Conservation (phyloP, 768 basidiomycete species). For the Aureoboletus auriporus region DNA sequence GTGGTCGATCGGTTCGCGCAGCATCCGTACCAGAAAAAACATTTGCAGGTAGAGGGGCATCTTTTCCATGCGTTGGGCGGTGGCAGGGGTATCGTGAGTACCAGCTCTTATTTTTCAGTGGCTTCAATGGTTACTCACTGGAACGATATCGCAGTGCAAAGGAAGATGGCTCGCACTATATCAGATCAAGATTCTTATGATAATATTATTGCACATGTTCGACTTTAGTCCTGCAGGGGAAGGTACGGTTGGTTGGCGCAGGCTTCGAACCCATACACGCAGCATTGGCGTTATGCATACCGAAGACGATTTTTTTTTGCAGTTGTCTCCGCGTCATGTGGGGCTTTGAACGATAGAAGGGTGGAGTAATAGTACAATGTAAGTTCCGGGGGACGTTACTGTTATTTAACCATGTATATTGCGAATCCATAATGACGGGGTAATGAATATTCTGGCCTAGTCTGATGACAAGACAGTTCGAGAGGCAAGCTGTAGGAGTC, state of each 20-base stretch:
- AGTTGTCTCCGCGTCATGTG: background rate
- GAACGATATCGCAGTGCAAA: conserved; percentile 12
- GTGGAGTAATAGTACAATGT: no score
- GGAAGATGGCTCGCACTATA: conserved; percentile 23
- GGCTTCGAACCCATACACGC: conserved; percentile 9
- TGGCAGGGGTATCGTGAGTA: conserved; percentile 18
- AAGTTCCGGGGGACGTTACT: no score
- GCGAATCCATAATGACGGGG: no score
- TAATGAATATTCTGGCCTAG: no score
- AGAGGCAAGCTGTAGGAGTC: no score
- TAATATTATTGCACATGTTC: conserved; percentile 16
- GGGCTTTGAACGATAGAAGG: no score
- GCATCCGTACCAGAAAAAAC: conserved; percentile 10
- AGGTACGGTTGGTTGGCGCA: background rate
- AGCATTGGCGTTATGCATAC: conserved; percentile 17
- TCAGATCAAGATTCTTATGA: conserved; percentile 15
- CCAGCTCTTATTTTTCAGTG: background rate
- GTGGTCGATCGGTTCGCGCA: conserved; percentile 18
- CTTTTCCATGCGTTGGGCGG: conserved; percentile 15
- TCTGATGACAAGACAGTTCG: no score
- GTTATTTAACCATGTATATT: no score
- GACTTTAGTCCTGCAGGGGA: conserved; percentile 5
- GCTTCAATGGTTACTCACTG: background rate
- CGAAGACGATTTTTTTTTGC: conserved; percentile 13
- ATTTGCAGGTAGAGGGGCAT: conserved; percentile 7